Evolutionary conservation across 2,329 filamentous ascomycete genomes (phyloP).

Genomic region (Aspergillus japonicus): DNA sequence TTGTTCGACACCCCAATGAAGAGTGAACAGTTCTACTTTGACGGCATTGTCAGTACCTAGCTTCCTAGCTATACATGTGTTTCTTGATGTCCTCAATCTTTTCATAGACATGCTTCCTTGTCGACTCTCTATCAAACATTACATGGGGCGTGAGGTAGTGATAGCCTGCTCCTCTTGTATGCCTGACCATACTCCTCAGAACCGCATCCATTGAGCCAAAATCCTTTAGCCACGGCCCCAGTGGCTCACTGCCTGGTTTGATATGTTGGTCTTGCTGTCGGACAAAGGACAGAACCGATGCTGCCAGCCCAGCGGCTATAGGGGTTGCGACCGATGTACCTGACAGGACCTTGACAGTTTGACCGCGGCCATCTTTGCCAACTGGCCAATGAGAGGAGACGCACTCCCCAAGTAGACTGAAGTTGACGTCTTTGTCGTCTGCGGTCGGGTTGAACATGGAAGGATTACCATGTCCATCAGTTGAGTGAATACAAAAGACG

Average conservation of each 20-base stretch:
- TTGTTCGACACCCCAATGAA: neutral
- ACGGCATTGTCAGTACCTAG: neutral
- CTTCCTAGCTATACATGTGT: constrained; percentile 2
- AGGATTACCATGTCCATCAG: constrained; percentile 15
- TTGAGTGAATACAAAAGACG: constrained; percentile 17
- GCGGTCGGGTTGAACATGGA: constrained; percentile 15
- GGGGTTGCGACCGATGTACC: constrained; percentile 17
- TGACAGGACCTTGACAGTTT: neutral
- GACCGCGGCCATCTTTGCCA: constrained; percentile 7
- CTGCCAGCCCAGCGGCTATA: constrained; percentile 13
- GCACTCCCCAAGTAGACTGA: constrained; percentile 16
- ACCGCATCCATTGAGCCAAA: constrained; percentile 14
- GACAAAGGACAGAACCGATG: constrained; percentile 12
- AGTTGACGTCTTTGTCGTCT: constrained; percentile 13
- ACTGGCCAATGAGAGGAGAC: constrained; percentile 15
- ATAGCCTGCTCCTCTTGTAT: constrained; percentile 12
- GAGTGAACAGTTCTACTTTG: neutral
- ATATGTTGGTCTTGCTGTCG: constrained; percentile 2
- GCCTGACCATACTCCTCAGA: constrained; percentile 14
- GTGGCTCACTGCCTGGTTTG: constrained; percentile 3
- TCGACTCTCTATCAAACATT: constrained; percentile 10
- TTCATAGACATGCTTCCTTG: constrained; percentile 12
- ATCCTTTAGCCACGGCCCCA: constrained; percentile 12
- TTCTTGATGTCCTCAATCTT: constrained; percentile 3
- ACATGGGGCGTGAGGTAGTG: constrained; percentile 15